Evolutionary conservation across 2,329 filamentous ascomycete species (phyloP).

Genomic region (Anthostomella pinea): DNA sequence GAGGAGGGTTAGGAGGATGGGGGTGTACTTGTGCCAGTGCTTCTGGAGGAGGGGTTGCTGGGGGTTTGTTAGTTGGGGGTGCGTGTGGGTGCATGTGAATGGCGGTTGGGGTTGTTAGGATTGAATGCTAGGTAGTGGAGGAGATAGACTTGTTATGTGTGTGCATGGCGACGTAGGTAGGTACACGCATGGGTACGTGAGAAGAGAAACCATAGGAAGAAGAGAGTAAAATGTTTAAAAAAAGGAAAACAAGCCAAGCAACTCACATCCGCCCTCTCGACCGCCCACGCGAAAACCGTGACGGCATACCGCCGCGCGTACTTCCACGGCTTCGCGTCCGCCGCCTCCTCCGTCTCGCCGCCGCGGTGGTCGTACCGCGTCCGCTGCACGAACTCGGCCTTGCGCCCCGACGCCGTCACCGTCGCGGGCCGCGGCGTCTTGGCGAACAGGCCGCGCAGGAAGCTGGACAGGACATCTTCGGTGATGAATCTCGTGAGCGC

Average conservation of each 20-base stretch:
- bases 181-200: neutral
- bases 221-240: neutral
- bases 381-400: conserved; percentile 43
- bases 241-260: neutral
- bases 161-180: no score
- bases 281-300: conserved; percentile 59
- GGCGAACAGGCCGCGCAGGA: conserved; percentile 68
- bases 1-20: conserved; percentile 65
- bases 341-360: conserved; percentile 38
- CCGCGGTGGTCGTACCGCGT: conserved; percentile 33
- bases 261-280: conserved; percentile 49
- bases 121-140: neutral
- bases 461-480: conserved; percentile 56
- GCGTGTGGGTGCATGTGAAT: neutral
- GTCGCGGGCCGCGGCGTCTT: conserved; percentile 48
- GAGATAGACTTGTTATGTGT: no score
- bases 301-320: conserved; percentile 48
- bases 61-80: conserved; percentile 5
- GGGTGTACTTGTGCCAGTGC: conserved; percentile 67
- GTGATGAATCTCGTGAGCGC: no score
- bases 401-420: conserved; percentile 57
- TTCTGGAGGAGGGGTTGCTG: conserved; percentile 45
- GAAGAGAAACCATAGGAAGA: neutral
- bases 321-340: conserved; percentile 59
- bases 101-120: neutral